A percentile compares a stretch with the other conserved stretches of the same genome.
phyloP scores from a whole-genome alignment of 352 stramenopile species.

The Phytophthora tubulina region DNA sequence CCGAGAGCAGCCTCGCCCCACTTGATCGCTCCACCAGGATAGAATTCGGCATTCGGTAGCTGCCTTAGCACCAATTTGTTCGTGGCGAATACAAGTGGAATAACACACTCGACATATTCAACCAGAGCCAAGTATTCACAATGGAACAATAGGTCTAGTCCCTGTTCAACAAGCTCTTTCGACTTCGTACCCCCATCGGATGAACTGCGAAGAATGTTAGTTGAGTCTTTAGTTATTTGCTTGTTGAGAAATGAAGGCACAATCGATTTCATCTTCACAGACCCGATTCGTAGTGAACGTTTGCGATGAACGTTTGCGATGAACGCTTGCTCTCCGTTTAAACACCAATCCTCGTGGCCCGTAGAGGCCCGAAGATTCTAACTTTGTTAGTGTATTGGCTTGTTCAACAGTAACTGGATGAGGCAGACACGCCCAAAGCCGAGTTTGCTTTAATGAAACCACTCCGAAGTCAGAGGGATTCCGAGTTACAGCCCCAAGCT shows the following conservation, averaged over 20 bases:
- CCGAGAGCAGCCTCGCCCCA: background rate
- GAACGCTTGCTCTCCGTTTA: background rate
- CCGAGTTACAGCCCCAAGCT: conserved; percentile 2
- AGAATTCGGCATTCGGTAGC: conserved; percentile 50
- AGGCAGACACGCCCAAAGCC: conserved; percentile 15
- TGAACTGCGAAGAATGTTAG: background rate
- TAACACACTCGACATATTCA: conserved; percentile 55
- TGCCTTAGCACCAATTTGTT: conserved; percentile 44
- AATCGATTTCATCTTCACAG: background rate
- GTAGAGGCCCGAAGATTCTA: conserved; percentile 1
- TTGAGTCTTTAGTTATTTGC: background rate
- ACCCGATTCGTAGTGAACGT: background rate
- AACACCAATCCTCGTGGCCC: background rate
- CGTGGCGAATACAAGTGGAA: conserved; percentile 43
- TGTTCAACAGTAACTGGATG: conserved; percentile 9
- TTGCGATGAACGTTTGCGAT: background rate
- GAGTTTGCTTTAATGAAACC: background rate
- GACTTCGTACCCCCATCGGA: background rate
- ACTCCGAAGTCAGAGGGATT: conserved; percentile 10
- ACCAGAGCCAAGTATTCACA: conserved; percentile 47
- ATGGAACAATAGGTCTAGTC: conserved; percentile 43
- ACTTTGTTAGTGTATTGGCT: background rate
- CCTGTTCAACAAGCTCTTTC: conserved; percentile 23
- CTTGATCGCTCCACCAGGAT: conserved; percentile 16
- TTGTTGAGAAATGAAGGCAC: background rate